Evolutionary conservation across 495 filamentous ascomycete species (phyloP), one percentile per base, ranked within the genome.

Genomic region (Ascobolus immersus): DNA sequence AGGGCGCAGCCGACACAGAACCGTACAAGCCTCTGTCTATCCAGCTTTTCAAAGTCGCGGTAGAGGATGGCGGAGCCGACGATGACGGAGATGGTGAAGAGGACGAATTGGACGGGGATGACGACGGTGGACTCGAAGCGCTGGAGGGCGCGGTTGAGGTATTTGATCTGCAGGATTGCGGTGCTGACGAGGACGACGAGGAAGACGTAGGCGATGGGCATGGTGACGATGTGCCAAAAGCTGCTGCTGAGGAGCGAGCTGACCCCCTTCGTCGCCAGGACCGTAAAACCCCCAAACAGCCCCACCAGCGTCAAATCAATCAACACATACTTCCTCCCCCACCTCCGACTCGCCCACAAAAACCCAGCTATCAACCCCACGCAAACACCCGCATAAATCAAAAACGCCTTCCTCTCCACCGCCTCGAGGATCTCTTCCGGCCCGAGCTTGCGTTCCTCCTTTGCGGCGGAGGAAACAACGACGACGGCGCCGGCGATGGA

Each of bases 121-220:
- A 96, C 86, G 44, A 91, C 79, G 0, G 86, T 96, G 0, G 82
- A 84, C 51, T 92, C 79, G 55, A 96, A 96, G 34, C 77, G 71
- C 48, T 89, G 80, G 13, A 96, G 58, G 1, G 86, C 82, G 31
- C 80, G 79, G 56, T 96, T 96, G 40, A 96, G 62, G 50, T 93
- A 96, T 39, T 73, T 78, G 40, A 96, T 79, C 53, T 96, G 86
- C 67, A 93, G 75, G 34, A 94, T 55, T 13, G 86, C 86, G 5
- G 84, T 91, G 19, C 54, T 67, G 5, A 84, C 56, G 11, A 96
- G 64, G 27, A 94, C 53, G 27, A 71, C 62, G 2, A 76, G 53
- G 9, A 94, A 64, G 1, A 73, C 65, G 46, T 94, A 96, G 21
- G 80, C 81, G 41, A 96, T 70, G 4, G 81, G 84, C 24, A 80